phyloP scores from a whole-genome alignment of 1,284 basidiomycete species.

The Irpex lacteus region DNA sequence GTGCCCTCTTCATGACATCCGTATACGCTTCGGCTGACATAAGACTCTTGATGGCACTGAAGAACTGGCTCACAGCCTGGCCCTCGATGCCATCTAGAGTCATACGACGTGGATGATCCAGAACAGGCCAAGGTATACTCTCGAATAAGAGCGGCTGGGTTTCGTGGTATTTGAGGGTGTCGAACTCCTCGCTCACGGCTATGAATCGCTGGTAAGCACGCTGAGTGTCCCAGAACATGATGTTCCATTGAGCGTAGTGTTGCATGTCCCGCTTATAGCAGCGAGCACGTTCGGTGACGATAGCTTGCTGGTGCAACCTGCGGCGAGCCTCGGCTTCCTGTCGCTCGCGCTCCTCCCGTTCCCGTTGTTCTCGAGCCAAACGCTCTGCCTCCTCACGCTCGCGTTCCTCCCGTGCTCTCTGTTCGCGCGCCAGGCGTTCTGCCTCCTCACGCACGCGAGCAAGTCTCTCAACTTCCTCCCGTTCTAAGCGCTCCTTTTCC shows the following conservation, averaged over 20 bases:
- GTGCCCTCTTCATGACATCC: conserved; percentile 55
- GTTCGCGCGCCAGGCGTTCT: conserved; percentile 21
- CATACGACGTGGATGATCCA: conserved; percentile 36
- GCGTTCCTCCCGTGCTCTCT: conserved; percentile 48
- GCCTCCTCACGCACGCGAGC: conserved; percentile 31
- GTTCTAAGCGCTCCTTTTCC: conserved; percentile 60
- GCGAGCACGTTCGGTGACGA: conserved; percentile 28
- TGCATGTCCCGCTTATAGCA: conserved; percentile 26
- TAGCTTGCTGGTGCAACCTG: conserved; percentile 27
- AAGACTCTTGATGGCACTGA: conserved; percentile 41
- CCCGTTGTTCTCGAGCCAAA: not conserved
- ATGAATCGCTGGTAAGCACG: conserved; percentile 43
- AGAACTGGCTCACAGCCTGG: conserved; percentile 63
- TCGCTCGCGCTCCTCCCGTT: conserved; percentile 9
- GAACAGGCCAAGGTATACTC: conserved; percentile 64
- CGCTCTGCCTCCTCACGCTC: conserved; percentile 33
- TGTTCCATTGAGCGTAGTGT: conserved; percentile 46
- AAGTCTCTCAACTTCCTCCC: conserved; percentile 42
- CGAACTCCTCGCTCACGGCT: conserved; percentile 52
- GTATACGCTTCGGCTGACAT: conserved; percentile 52
- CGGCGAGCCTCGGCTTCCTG: conserved; percentile 17
- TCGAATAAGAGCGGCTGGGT: conserved; percentile 48
- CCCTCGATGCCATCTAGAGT: conserved; percentile 59
- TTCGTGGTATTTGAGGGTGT: conserved; percentile 46
- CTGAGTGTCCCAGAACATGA: conserved; percentile 13